Base-by-base conservation (phyloP, 106 monocot species). In the Dendrobium chrysotoxum region DNA sequence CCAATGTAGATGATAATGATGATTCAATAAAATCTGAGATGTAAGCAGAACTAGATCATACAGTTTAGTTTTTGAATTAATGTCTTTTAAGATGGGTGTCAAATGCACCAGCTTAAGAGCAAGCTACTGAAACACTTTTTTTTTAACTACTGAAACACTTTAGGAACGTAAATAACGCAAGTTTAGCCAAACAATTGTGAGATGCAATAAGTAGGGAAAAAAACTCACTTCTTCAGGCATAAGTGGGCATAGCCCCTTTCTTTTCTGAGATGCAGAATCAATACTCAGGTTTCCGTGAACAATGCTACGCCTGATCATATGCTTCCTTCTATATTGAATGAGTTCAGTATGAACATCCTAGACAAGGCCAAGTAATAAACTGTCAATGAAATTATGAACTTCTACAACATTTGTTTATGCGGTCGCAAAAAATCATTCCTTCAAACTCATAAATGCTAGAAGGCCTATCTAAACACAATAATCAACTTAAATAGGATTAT, bases 301-400 rank as follows among this genome's bases (percentile, higher is more conserved):
- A 81, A 80, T 85, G n/a, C 92, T 90, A 20, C 79, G 86, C 78
- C 90, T 89, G 78, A 96, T 96, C 92, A 96, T 90, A 77, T 92
- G 88, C 23, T 79, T 81, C 86, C 96, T 91, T 84, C 64, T 83
- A 72, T 86, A 87, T 57, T 96, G 96, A 84, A 96, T 85, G 39
- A 96, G 92, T 82, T 96, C 93, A 83, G 86, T 86, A 40, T 96
- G 96, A 80, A 96, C 79, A 90, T 96, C 96, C 96, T 96, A 80
- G 55, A 64, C 54, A 85, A 20, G 75, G 23, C 20, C 1, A 79
- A 46, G 10, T 44, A 44, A 66, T 66, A 54, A 65, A 70, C 15
- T 55, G 70, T 23, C 53, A 53, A 82, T 28, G 76, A 45, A 45
- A 39, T 50, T 11, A 71, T 38, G 35, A 71, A 71, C 13, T 7